Evolutionary conservation across 768 basidiomycete genomes (phyloP).

Genomic region (Suillus sp.): DNA sequence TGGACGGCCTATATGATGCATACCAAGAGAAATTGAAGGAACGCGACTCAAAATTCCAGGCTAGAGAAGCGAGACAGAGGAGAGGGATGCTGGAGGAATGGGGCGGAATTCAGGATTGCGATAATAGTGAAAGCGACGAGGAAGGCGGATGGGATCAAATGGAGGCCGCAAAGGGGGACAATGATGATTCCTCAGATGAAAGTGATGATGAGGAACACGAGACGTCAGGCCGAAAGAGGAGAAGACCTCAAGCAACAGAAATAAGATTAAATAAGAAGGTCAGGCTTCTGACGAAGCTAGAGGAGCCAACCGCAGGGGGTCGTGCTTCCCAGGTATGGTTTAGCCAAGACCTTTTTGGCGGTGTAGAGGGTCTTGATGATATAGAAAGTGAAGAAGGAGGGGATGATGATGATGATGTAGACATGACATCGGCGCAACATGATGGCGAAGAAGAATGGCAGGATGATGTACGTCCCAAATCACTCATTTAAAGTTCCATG

Average conservation of each 20-base stretch:
- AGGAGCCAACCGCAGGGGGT: conserved; percentile 40
- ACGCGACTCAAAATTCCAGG: conserved; percentile 85
- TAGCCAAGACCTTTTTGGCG: conserved; percentile 87
- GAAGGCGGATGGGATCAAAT: conserved; percentile 74
- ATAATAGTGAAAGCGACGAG: conserved; percentile 40
- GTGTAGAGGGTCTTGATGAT: conserved; percentile 47
- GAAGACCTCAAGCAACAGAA: conserved; percentile 30
- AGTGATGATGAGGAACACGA: conserved; percentile 42
- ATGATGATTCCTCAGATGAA: conserved; percentile 54
- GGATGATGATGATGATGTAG: conserved; percentile 29
- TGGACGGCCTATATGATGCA: conserved; percentile 86
- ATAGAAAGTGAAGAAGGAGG: conserved; percentile 40
- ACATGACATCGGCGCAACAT: conserved; percentile 31
- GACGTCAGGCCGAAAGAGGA: conserved; percentile 43
- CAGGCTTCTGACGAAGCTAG: conserved; percentile 53
- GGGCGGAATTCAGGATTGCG: conserved; percentile 65
- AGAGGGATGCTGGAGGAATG: conserved; percentile 80
- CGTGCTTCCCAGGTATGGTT: conserved; percentile 90
- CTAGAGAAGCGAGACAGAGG: conserved; percentile 72
- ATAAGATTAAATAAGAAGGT: conserved; percentile 46
- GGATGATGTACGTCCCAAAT: conserved; percentile 27
- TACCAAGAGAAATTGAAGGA: conserved; percentile 82
- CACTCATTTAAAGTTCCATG: conserved; percentile 6
- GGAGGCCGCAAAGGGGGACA: conserved; percentile 53
- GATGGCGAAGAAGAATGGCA: conserved; percentile 34